Evolutionary conservation across 169 alveolate species (phyloP).

Genomic region (Eimeria falciformis): DNA sequence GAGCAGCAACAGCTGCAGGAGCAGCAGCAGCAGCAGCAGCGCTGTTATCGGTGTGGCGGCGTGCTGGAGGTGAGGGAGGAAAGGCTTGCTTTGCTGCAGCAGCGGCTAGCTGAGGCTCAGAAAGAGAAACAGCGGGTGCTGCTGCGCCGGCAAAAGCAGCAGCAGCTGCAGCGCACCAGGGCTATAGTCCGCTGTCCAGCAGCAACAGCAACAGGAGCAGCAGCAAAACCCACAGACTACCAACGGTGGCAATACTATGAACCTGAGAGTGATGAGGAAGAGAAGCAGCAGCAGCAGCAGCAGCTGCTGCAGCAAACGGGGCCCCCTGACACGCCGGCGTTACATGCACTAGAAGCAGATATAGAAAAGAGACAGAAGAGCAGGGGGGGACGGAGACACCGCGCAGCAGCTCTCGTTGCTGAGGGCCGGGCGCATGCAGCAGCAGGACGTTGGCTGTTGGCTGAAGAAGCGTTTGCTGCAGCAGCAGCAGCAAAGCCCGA

Average conservation of each 20-base stretch:
- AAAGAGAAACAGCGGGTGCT: slow-evolving; percentile 15
- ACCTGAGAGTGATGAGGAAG: not conserved
- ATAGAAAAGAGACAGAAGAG: not conserved
- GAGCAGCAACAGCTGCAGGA: not conserved
- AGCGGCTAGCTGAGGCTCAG: not conserved
- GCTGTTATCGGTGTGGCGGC: not conserved
- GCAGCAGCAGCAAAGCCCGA: not conserved
- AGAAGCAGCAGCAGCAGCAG: slow-evolving; percentile 6
- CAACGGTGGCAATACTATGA: not conserved
- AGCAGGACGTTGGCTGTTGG: not conserved
- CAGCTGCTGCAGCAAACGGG: not conserved
- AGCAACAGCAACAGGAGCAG: not conserved
- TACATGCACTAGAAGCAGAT: not conserved
- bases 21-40: not conserved
- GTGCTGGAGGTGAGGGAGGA: not conserved
- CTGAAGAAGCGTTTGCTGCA: not conserved
- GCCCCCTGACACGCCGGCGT: not conserved
- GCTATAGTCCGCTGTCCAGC: slow-evolving; percentile 1
- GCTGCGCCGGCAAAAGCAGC: slow-evolving; percentile 20
- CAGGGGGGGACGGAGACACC: not conserved
- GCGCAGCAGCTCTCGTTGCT: not conserved
- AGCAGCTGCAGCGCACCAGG: slow-evolving; percentile 11
- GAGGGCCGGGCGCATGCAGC: not conserved
- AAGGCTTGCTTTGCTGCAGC: not conserved
- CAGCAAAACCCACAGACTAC: not conserved